Percentiles rank a stretch among this genome's conserved stretches.
These are phyloP conservation scores for Globisporangium splendens DNA, from an alignment of 352 stramenopile genomes.

Conservation along the genomic window DNA sequence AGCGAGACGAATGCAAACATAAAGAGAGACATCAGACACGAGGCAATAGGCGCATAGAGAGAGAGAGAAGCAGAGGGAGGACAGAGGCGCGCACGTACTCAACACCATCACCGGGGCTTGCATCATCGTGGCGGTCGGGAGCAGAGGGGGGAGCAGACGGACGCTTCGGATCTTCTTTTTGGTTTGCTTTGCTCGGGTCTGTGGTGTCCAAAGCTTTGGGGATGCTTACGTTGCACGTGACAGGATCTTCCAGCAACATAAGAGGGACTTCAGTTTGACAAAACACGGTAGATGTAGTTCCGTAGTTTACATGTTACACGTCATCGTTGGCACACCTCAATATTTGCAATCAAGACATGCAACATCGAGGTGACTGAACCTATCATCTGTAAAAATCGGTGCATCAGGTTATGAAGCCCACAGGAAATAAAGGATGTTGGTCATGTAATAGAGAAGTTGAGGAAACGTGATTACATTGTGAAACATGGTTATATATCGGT, in stretches of 20 bases:
- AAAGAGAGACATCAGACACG: no score
- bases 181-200: background rate
- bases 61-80: background rate
- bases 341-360: no score
- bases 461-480: no score
- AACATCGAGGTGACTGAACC: no score
- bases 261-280: background rate
- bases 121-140: slow-evolving; percentile 53
- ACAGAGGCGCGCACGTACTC: slow-evolving; percentile 63
- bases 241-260: background rate
- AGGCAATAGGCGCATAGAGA: slow-evolving; percentile 1
- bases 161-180: slow-evolving; percentile 17
- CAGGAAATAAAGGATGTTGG: no score
- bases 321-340: no score
- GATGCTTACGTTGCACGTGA: slow-evolving; percentile 4
- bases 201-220: slow-evolving; percentile 16
- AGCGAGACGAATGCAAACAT: background rate
- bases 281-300: no score
- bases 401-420: no score
- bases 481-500: no score
- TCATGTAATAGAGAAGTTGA: no score
- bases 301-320: no score
- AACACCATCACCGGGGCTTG: slow-evolving; percentile 94
- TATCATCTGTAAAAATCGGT: no score
- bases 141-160: background rate